These are phyloP conservation scores for Naganishia liquefaciens DNA, from an alignment of 1,284 basidiomycete species.

Conservation along the genomic window DNA sequence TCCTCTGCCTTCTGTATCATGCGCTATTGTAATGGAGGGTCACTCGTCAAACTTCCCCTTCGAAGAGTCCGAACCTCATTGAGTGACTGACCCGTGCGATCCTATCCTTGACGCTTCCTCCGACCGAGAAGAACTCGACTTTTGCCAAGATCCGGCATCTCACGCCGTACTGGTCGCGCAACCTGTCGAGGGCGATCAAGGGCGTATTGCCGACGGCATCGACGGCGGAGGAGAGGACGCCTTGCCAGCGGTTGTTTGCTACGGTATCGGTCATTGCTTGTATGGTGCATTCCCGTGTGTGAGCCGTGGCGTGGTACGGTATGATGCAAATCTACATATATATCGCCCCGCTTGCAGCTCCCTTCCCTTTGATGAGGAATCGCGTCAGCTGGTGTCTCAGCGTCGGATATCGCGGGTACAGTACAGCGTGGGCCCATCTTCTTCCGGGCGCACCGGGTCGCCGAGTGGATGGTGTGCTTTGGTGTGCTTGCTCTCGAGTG, in stretches of 20 bases:
- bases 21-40: slow-evolving; percentile 52
- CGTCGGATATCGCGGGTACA: slow-evolving; percentile 3
- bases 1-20: slow-evolving; percentile 93
- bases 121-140: slow-evolving; percentile 84
- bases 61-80: not conserved
- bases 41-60: not conserved
- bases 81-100: slow-evolving; percentile 68
- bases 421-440: too few species aligned
- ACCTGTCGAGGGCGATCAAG: slow-evolving; percentile 78
- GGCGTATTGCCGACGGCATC: slow-evolving; percentile 89
- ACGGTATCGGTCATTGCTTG: not conserved
- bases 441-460: too few species aligned
- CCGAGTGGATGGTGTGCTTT: too few species aligned
- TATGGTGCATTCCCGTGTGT: not conserved
- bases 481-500: too few species aligned
- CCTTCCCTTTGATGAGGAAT: not conserved
- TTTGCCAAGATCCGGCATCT: slow-evolving; percentile 91
- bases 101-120: slow-evolving; percentile 93
- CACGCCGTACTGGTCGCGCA: slow-evolving; percentile 72
- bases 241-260: slow-evolving; percentile 48
- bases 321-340: not conserved
- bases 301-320: not conserved
- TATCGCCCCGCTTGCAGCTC: not conserved
- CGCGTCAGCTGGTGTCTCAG: slow-evolving; percentile 7
- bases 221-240: slow-evolving; percentile 72